Percentiles rank a stretch among this genome's conserved stretches.
phyloP scores from a whole-genome alignment of 441 rosid genomes.

The Breynia disticha region DNA sequence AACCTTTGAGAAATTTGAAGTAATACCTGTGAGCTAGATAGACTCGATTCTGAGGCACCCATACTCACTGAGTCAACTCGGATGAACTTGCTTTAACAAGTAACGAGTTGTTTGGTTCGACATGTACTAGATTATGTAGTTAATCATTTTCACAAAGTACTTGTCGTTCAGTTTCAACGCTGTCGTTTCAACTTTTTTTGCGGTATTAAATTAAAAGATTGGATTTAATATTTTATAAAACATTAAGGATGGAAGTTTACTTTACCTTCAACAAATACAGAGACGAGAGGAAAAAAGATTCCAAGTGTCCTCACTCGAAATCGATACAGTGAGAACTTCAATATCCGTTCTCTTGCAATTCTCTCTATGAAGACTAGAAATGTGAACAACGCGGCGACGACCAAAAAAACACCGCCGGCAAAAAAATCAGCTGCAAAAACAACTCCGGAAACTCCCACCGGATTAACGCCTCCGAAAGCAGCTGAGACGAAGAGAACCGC shows the following conservation, averaged over 20 bases:
- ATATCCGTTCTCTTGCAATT: background rate
- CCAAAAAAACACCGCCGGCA: conserved; percentile 26
- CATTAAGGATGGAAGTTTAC: too few species aligned
- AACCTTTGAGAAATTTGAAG: too few species aligned
- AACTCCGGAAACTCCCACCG: conserved; percentile 14
- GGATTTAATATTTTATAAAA: too few species aligned
- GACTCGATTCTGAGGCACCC: conserved; percentile 38
- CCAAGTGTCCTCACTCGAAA: background rate
- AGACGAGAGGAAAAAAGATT: too few species aligned
- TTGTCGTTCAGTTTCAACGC: background rate
- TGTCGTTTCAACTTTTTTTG: background rate
- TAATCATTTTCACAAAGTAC: too few species aligned
- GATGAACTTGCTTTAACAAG: too few species aligned
- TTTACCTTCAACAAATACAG: too few species aligned
- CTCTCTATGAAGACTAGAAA: conserved; percentile 35
- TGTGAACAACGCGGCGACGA: conserved; percentile 18
- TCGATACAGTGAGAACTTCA: background rate
- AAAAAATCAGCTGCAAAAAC: conserved; percentile 21
- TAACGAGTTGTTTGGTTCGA: too few species aligned
- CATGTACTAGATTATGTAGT: too few species aligned
- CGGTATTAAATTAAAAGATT: too few species aligned
- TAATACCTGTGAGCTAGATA: conserved; percentile 16
- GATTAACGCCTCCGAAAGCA: conserved; percentile 14
- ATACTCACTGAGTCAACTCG: conserved; percentile 11
- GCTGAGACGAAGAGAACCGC: conserved; percentile 17